Evolutionary conservation across 1,284 basidiomycete genomes (phyloP), one percentile per base, ranked within the genome.

Genomic region (Papiliotrema terrestris): DNA sequence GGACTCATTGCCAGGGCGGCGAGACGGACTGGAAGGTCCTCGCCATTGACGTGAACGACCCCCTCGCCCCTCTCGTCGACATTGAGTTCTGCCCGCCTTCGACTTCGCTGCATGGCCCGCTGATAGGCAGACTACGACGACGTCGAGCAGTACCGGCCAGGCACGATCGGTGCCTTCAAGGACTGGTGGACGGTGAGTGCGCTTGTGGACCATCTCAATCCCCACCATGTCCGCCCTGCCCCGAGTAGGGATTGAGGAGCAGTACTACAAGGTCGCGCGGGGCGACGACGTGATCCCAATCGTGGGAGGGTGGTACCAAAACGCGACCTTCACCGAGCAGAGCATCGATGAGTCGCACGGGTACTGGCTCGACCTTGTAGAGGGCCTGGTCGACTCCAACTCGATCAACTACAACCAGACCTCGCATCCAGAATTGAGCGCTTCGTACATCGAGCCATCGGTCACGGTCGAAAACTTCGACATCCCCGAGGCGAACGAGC

Each of bases 21-120:
- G 55, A 56, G 42, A 56, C 55, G 23, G 55, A 56, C 26, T 56
- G 55, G 55, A 56, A 56, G 35, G 50, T 56, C 26, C 50, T 56
- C 14, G 55, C 50, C 8, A 56, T 56, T 38, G 55, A 56, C 26
- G 51, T 56, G 35, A 56, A 56, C 22, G 55, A 56, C 41, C 55
- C 55, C 29, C 38, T 56, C 8, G 55, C 55, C 15, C 35, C 50
- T 17, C 45, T 52, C 15, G 38, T 56, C 39, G 41, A 56, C 32
- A 42, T 49, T 56, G 23, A n/a, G 46, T 49, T 39, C 11, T 8
- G 32, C 35, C 32, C 15, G 2, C 26, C n/a, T n/a, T n/a, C n/a
- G n/a, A n/a, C n/a, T n/a, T n/a, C n/a, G n/a, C n/a, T n/a, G n/a
- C n/a, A n/a, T n/a, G n/a, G n/a, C n/a, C n/a, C n/a, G 25, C 44